Conservation (phyloP, 345 rosid species). For the Gossypium sturtianum region DNA sequence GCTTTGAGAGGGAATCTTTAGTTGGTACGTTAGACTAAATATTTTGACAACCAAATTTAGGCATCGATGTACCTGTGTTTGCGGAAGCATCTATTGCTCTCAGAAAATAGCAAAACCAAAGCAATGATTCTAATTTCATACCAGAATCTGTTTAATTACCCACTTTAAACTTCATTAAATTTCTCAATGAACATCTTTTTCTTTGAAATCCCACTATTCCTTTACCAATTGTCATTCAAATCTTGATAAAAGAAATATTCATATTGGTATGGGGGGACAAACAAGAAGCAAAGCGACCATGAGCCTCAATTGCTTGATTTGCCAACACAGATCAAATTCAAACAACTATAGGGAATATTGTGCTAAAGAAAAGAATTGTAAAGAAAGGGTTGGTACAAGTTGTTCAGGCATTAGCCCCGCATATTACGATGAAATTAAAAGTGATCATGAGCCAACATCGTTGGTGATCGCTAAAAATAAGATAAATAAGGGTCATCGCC, state of each 20-base stretch:
- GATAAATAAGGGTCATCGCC: constrained; percentile 36
- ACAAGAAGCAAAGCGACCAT: constrained; percentile 11
- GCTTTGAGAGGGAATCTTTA: not conserved
- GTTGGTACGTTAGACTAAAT: not conserved
- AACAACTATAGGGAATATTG: not conserved
- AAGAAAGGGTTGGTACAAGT: constrained; percentile 25
- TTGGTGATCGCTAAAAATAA: constrained; percentile 14
- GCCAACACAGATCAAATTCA: constrained; percentile 41
- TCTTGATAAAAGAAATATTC: not conserved
- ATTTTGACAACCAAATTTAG: constrained; percentile 5
- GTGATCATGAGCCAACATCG: constrained; percentile 14
- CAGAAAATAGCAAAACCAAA: too few relatives aligned
- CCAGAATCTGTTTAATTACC: not conserved
- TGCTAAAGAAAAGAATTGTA: not conserved
- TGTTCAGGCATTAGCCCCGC: constrained; percentile 38
- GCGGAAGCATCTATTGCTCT: not conserved
- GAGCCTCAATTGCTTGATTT: constrained; percentile 63
- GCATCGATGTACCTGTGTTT: constrained; percentile 17
- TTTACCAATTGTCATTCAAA: not conserved
- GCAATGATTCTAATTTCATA: not conserved
- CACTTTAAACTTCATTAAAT: not conserved
- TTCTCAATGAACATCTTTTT: not conserved
- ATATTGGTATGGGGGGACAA: not conserved
- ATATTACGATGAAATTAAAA: constrained; percentile 20
- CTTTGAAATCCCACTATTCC: not conserved